Percentiles rank a stretch among this genome's conserved stretches.
phyloP scores from a whole-genome alignment of 768 basidiomycete genomes.

The Suillus tomentosus region DNA sequence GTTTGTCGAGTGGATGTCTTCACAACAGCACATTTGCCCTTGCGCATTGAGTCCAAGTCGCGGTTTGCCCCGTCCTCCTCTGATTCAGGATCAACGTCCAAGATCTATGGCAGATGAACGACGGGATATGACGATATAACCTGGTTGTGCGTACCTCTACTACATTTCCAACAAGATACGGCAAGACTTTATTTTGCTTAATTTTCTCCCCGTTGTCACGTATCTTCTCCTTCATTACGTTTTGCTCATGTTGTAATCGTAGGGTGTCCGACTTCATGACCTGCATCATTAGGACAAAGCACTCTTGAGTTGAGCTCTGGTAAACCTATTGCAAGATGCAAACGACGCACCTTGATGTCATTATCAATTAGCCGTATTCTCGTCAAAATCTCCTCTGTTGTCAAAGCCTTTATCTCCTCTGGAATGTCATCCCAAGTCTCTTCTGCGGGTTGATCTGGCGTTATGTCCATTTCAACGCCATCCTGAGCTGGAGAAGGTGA shows the following conservation, averaged over 20 bases:
- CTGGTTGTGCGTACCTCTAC: constrained; percentile 73
- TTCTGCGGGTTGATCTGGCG: constrained; percentile 67
- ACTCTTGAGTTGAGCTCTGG: neutral
- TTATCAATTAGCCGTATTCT: constrained; percentile 94
- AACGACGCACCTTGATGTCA: constrained; percentile 78
- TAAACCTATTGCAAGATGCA: neutral
- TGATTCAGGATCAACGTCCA: constrained; percentile 91
- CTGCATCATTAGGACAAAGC: constrained; percentile 40
- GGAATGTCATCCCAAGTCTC: constrained; percentile 94
- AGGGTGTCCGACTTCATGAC: constrained; percentile 96
- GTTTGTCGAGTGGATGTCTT: constrained; percentile 99
- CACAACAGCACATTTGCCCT: constrained; percentile 97
- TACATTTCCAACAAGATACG: constrained; percentile 96
- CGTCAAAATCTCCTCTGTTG: constrained; percentile 85
- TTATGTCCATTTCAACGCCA: constrained; percentile 65
- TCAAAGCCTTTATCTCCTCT: constrained; percentile 75
- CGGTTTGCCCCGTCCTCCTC: constrained; percentile 96
- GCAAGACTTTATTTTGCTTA: constrained; percentile 98
- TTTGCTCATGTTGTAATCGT: constrained; percentile 91
- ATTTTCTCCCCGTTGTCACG: constrained; percentile 98
- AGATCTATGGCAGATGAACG: constrained; percentile 58
- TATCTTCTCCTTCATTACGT: constrained; percentile 97
- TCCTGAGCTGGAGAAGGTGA: constrained; percentile 39
- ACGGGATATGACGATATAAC: neutral
- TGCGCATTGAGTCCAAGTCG: constrained; percentile 93